phyloP scores from a whole-genome alignment of 192 early-diverging fungal species.

The Ambispora gerdemannii region DNA sequence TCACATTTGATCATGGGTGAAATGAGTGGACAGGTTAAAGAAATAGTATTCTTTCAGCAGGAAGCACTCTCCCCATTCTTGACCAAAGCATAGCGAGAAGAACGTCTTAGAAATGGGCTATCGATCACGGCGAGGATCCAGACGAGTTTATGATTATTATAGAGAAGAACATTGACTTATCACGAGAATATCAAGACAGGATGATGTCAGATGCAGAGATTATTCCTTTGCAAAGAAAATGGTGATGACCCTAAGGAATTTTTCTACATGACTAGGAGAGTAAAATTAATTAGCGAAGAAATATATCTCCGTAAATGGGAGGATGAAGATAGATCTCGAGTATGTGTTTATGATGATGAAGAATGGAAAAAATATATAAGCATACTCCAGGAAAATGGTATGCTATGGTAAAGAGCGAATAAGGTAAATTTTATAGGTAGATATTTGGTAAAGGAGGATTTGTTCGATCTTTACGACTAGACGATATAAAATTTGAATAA shows the following conservation, averaged over 20 bases:
- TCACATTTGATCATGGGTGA: too few relatives aligned
- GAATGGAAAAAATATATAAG: constrained; percentile 19
- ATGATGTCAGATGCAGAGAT: too few relatives aligned
- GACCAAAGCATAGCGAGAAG: not conserved
- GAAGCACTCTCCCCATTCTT: not conserved
- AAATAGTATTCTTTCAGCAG: not conserved
- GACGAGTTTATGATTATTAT: not conserved
- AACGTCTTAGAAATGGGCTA: constrained; percentile 9
- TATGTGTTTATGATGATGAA: constrained; percentile 12
- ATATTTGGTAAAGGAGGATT: too few relatives aligned
- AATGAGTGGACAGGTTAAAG: not conserved
- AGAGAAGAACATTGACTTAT: not conserved
- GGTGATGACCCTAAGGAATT: too few relatives aligned
- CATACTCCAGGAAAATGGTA: too few relatives aligned
- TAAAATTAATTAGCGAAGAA: not conserved
- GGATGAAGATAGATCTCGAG: not conserved
- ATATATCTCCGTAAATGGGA: not conserved
- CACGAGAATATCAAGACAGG: not conserved
- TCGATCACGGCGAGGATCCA: constrained; percentile 11
- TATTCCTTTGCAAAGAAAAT: too few relatives aligned
- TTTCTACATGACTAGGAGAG: not conserved
- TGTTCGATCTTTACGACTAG: too few relatives aligned
- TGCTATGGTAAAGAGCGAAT: too few relatives aligned
- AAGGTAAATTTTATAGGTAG: too few relatives aligned
- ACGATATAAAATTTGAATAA: too few relatives aligned